Evolutionary conservation across 2,329 filamentous ascomycete genomes (phyloP).

Genomic region (Biscogniauxia sp.): DNA sequence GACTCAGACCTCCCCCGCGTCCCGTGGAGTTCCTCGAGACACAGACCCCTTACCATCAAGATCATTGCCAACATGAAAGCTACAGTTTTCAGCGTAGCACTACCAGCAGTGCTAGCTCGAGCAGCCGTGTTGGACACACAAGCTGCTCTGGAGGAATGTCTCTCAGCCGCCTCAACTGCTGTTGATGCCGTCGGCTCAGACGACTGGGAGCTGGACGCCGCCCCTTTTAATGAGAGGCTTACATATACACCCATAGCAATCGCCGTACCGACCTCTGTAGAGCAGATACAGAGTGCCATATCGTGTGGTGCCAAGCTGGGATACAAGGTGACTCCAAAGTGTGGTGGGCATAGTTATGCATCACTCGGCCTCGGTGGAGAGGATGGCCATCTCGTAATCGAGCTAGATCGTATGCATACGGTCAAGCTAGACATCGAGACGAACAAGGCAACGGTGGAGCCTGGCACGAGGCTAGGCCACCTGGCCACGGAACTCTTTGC

Average conservation of each 20-base stretch:
- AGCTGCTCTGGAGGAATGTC: slow-evolving; percentile 29
- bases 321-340: slow-evolving; percentile 44
- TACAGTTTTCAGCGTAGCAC: slow-evolving; percentile 21
- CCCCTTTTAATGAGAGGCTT: slow-evolving; percentile 30
- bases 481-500: slow-evolving; percentile 34
- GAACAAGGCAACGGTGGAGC: slow-evolving; percentile 40
- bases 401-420: slow-evolving; percentile 42
- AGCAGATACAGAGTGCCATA: slow-evolving; percentile 44
- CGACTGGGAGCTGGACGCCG: slow-evolving; percentile 29
- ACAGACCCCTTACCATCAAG: slow-evolving; percentile 6
- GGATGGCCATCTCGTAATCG: slow-evolving; percentile 44
- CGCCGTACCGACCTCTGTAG: slow-evolving; percentile 39
- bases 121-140: slow-evolving; percentile 25
- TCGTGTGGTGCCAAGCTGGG: slow-evolving; percentile 39
- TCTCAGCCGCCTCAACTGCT: slow-evolving; percentile 20
- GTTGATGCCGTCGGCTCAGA: slow-evolving; percentile 26
- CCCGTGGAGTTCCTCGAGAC: slow-evolving; percentile 4
- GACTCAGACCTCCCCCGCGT: slow-evolving; percentile 1
- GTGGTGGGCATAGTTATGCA: slow-evolving; percentile 50
- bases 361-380: slow-evolving; percentile 44
- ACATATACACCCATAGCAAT: slow-evolving; percentile 38
- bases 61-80: slow-evolving; percentile 21
- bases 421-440: slow-evolving; percentile 39
- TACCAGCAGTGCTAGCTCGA: slow-evolving; percentile 22
- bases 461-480: slow-evolving; percentile 43